A percentile compares a stretch with the other conserved stretches of the same genome.
Conservation (phyloP, 2,329 filamentous ascomycete species). For the Ophiostoma sp. region DNA sequence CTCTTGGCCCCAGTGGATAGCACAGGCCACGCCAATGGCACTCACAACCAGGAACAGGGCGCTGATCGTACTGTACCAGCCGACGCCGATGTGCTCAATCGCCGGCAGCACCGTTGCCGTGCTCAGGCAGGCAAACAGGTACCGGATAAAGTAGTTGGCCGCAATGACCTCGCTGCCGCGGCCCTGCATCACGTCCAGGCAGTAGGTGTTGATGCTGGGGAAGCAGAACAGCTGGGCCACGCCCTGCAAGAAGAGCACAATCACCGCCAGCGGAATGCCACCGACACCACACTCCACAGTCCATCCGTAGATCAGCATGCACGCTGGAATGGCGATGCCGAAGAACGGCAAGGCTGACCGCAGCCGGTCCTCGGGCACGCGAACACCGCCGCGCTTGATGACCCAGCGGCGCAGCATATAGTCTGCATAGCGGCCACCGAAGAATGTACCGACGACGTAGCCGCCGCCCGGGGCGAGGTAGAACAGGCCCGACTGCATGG, state of each 20-base stretch:
- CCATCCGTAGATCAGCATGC: slow-evolving; percentile 66
- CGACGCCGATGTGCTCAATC: slow-evolving; percentile 68
- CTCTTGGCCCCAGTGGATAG: slow-evolving; percentile 43
- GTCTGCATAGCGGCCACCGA: slow-evolving; percentile 65
- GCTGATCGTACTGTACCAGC: slow-evolving; percentile 72
- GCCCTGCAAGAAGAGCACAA: slow-evolving; percentile 64
- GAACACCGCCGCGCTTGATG: slow-evolving; percentile 45
- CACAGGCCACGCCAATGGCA: slow-evolving; percentile 43
- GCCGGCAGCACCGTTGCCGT: slow-evolving; percentile 69
- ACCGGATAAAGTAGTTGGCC: slow-evolving; percentile 73
- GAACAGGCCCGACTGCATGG: slow-evolving; percentile 61
- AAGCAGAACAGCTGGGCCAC: slow-evolving; percentile 65
- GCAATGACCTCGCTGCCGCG: slow-evolving; percentile 68
- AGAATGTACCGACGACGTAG: slow-evolving; percentile 60
- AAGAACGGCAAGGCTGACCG: slow-evolving; percentile 56
- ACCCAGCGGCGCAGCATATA: slow-evolving; percentile 58
- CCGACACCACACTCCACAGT: slow-evolving; percentile 36
- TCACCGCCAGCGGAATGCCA: slow-evolving; percentile 49
- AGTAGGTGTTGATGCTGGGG: slow-evolving; percentile 66
- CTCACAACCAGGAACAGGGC: slow-evolving; percentile 49
- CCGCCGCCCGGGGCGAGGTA: slow-evolving; percentile 65
- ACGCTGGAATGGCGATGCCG: slow-evolving; percentile 54
- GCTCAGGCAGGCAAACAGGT: slow-evolving; percentile 65
- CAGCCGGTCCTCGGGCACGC: slow-evolving; percentile 65
- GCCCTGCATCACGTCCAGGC: slow-evolving; percentile 72